Conservation (phyloP, 192 early-diverging fungal genomes). For the Backusella circina region DNA sequence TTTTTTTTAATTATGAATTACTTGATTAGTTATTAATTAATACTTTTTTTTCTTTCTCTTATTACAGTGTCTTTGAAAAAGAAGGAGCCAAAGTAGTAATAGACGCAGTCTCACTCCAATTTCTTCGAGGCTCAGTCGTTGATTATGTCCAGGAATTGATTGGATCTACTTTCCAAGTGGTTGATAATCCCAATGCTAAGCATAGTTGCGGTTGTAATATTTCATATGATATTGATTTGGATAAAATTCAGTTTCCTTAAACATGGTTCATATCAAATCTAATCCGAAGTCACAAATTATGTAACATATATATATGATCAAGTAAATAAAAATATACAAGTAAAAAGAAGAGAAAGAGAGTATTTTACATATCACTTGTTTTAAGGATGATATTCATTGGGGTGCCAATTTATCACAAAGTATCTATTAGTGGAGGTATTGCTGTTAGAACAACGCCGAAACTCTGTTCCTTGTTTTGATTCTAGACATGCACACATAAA, state of each 20-base stretch:
- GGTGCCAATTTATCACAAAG: too few relatives aligned
- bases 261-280: background rate
- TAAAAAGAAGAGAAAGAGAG: background rate
- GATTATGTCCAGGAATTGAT: conserved; percentile 81
- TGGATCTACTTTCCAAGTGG: conserved; percentile 72
- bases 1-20: background rate
- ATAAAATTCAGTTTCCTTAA: conserved; percentile 21
- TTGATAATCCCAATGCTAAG: conserved; percentile 71
- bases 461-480: background rate
- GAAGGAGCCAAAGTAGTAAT: conserved; percentile 69
- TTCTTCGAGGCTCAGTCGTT: conserved; percentile 71
- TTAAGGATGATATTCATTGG: too few relatives aligned
- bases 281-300: background rate
- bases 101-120: conserved; percentile 68
- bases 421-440: too few relatives aligned
- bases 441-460: background rate
- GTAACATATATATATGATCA: background rate
- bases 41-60: background rate
- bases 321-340: background rate
- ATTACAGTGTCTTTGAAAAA: conserved; percentile 59
- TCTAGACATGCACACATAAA: too few relatives aligned
- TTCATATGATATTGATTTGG: conserved; percentile 38
- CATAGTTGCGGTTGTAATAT: conserved; percentile 44
- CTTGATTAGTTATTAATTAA: background rate
- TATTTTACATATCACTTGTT: too few relatives aligned